These are phyloP conservation scores for Paspalum notatum DNA, from an alignment of 176 grass and related monocot genomes.

Conservation along the genomic window DNA sequence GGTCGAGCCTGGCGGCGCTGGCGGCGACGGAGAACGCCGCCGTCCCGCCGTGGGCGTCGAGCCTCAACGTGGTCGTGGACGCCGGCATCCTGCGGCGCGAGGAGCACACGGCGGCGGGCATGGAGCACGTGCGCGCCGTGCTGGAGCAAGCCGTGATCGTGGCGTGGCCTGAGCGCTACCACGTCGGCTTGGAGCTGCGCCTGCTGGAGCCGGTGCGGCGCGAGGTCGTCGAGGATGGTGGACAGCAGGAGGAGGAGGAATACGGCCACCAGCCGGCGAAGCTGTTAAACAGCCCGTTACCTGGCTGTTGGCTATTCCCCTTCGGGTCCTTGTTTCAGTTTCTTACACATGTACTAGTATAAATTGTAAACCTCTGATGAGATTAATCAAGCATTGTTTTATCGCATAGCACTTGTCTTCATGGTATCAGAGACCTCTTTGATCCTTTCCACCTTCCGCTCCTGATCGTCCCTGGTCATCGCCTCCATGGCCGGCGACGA, in stretches of 20 bases:
- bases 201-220: constrained; percentile 27
- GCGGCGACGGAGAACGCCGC: not conserved
- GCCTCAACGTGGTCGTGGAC: constrained; percentile 14
- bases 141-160: not conserved
- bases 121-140: not conserved
- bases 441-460: too few relatives aligned
- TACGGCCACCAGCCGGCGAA: not conserved
- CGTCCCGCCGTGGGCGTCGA: not conserved
- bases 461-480: too few relatives aligned
- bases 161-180: not conserved
- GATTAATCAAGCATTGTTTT: too few relatives aligned
- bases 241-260: too few relatives aligned
- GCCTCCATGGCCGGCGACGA: too few relatives aligned
- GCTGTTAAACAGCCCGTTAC: too few relatives aligned
- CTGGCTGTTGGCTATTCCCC: too few relatives aligned
- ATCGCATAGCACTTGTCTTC: too few relatives aligned
- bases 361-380: too few relatives aligned
- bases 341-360: too few relatives aligned
- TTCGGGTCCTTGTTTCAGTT: too few relatives aligned
- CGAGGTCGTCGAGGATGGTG: not conserved
- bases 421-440: too few relatives aligned
- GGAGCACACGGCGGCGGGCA: constrained; percentile 1
- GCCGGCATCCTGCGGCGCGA: constrained; percentile 28
- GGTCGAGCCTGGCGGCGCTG: not conserved
- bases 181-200: constrained; percentile 8